A percentile compares a stretch with the other conserved stretches of the same genome.
Evolutionary conservation across 2,329 filamentous ascomycete species (phyloP).

Genomic region (Penicillium sp.): DNA sequence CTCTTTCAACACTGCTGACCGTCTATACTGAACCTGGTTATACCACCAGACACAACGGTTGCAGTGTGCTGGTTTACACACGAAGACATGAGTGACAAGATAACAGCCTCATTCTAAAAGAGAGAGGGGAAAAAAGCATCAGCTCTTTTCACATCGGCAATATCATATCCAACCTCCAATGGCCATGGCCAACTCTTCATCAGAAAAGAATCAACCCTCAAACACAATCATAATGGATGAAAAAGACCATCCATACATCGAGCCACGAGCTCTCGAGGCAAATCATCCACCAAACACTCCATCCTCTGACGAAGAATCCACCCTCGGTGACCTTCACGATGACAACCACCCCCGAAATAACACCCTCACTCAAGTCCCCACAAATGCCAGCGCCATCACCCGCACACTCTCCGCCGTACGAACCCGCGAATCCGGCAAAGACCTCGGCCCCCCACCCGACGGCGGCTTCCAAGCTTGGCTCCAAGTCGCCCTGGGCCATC

Average conservation of each 20-base stretch:
- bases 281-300: slow-evolving; percentile 8
- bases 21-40: not conserved
- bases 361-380: slow-evolving; percentile 31
- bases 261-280: slow-evolving; percentile 16
- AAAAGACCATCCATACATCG: slow-evolving; percentile 9
- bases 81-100: slow-evolving; percentile 13
- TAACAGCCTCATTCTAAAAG: not conserved
- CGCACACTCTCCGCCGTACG: slow-evolving; percentile 46
- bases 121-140: not conserved
- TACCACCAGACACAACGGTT: not conserved
- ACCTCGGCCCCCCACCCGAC: slow-evolving; percentile 52
- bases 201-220: not conserved
- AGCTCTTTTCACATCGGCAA: not conserved
- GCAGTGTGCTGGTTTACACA: not conserved
- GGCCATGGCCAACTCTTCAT: not conserved
- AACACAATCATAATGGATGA: slow-evolving; percentile 15
- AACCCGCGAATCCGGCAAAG: slow-evolving; percentile 45
- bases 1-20: not conserved
- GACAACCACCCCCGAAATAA: slow-evolving; percentile 15
- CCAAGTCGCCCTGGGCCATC: slow-evolving; percentile 59
- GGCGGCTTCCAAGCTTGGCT: slow-evolving; percentile 63
- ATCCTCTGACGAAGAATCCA: slow-evolving; percentile 32
- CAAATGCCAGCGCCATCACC: slow-evolving; percentile 36
- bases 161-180: slow-evolving; percentile 4
- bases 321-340: not conserved